Evolutionary conservation across 768 basidiomycete genomes (phyloP), one percentile per base, ranked within the genome.

Genomic region (Termitomyces sp.): DNA sequence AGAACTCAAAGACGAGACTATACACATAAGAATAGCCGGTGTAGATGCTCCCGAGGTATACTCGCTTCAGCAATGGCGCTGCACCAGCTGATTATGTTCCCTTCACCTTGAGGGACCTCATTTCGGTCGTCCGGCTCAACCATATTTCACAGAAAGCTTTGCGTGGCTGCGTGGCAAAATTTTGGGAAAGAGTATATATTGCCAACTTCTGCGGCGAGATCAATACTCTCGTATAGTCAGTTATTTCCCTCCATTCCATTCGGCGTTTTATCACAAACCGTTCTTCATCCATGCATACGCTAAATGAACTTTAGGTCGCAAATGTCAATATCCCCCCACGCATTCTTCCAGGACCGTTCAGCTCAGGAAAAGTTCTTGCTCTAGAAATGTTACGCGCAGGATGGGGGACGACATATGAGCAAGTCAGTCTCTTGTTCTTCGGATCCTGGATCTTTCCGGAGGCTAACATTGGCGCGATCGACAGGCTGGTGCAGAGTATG

Each of bases 41-140:
- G 86, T 94, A 5, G 96, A 98, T 70, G 96, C 96, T 1, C 96
- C 96, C 0, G 96, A 98, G 80, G 93, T 91, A 66, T 36, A 70
- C 57, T 51, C 52, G 20, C 42, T 54, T 20, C n/a, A 38, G 29
- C 5, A 54, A 36, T 56, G 57, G 36, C 34, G 12, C 15, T 55
- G 7, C 61, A n/a, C 46, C 3, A 5, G 37, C 29, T 59, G 55
- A 40, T 14, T 45, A 17, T 48, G 60, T 12, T 58, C 45, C 25
- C 42, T 50, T 8, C 36, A n/a, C 17, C 59, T 32, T 14, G 42
- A 93, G 92, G 83, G 79, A n/a, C 78, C 87, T 0, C 91, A 97
- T 71, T 96, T 94, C 65, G 96, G 96, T 25, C 84, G 86, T 54
- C 84, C 86, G 10, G 84, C 83, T 0, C 95, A 97, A 68, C 86